Conservation (phyloP, 805 yeast genomes). For the Ogataea minuta region DNA sequence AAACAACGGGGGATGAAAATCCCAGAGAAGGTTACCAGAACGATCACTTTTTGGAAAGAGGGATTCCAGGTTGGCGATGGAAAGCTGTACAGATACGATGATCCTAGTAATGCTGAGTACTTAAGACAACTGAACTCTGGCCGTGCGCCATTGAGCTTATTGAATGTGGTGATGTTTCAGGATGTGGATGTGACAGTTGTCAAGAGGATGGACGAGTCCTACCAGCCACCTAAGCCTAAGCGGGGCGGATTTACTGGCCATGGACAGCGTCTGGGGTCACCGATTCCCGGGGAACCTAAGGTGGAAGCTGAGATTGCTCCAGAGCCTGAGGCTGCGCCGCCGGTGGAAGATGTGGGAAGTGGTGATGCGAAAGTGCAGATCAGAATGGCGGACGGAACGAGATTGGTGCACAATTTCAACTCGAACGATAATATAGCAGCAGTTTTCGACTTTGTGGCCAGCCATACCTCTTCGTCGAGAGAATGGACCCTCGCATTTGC, state of each 20-base stretch:
- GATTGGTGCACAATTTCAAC: conserved; percentile 61
- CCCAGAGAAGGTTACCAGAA: conserved; percentile 61
- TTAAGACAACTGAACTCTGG: conserved; percentile 83
- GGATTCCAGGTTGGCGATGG: conserved; percentile 97
- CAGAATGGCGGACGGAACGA: conserved; percentile 78
- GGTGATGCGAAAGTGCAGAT: conserved; percentile 77
- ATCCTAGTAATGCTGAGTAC: conserved; percentile 80
- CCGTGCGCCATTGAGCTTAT: conserved; percentile 80
- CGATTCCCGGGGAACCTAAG: conserved; percentile 68
- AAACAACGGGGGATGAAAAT: conserved; percentile 11
- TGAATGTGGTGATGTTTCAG: conserved; percentile 85
- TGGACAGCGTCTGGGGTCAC: conserved; percentile 88
- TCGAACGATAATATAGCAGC: conserved; percentile 61
- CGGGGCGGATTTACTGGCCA: conserved; percentile 66
- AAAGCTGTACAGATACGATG: conserved; percentile 79
- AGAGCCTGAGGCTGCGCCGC: conserved; percentile 13
- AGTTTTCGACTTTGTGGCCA: conserved; percentile 67
- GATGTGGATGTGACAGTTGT: conserved; percentile 90
- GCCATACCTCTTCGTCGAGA: conserved; percentile 44
- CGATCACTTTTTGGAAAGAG: conserved; percentile 92
- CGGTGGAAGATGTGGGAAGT: conserved; percentile 19
- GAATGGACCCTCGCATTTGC: conserved; percentile 70
- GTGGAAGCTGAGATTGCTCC: conserved; percentile 21
- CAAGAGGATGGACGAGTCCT: conserved; percentile 79
- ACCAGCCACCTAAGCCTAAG: conserved; percentile 47